Percentiles rank a stretch among this genome's conserved stretches.
phyloP scores from a whole-genome alignment of 805 yeast genomes.

The Lipomyces mesembrius region DNA sequence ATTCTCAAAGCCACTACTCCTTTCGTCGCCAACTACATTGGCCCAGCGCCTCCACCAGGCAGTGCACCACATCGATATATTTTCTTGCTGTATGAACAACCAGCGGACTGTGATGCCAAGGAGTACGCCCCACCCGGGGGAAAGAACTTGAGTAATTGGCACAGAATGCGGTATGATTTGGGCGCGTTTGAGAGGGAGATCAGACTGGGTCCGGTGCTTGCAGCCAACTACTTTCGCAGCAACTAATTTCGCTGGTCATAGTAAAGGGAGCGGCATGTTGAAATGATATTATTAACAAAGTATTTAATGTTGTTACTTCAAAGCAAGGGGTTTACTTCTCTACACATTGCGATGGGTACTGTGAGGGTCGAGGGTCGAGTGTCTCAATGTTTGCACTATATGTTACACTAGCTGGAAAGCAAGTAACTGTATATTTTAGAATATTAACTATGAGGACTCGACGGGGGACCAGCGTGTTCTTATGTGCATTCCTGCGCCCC shows the following conservation, averaged over 20 bases:
- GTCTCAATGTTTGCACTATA: too few species aligned
- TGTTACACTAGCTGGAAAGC: too few species aligned
- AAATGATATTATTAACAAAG: too few species aligned
- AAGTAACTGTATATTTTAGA: too few species aligned
- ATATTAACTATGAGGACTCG: too few species aligned
- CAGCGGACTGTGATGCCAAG: slow-evolving; percentile 8
- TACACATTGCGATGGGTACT: neutral
- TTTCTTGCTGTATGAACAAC: slow-evolving; percentile 14
- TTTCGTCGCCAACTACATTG: slow-evolving; percentile 17
- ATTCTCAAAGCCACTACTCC: slow-evolving; percentile 10
- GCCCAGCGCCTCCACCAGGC: slow-evolving; percentile 22
- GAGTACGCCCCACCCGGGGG: slow-evolving; percentile 12
- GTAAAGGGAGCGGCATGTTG: neutral
- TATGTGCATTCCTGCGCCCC: too few species aligned
- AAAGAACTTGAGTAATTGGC: slow-evolving; percentile 13
- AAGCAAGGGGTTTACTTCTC: too few species aligned
- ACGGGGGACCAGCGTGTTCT: too few species aligned
- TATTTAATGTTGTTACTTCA: too few species aligned
- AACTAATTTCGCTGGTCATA: neutral
- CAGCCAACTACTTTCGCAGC: slow-evolving; percentile 17
- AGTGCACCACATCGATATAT: slow-evolving; percentile 19
- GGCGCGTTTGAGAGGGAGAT: slow-evolving; percentile 1
- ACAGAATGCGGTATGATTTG: slow-evolving; percentile 12
- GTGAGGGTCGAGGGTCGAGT: too few species aligned
- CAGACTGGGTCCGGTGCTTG: slow-evolving; percentile 14